phyloP scores from a whole-genome alignment of 2,329 filamentous ascomycete species.

The Botryotinia globosa region DNA sequence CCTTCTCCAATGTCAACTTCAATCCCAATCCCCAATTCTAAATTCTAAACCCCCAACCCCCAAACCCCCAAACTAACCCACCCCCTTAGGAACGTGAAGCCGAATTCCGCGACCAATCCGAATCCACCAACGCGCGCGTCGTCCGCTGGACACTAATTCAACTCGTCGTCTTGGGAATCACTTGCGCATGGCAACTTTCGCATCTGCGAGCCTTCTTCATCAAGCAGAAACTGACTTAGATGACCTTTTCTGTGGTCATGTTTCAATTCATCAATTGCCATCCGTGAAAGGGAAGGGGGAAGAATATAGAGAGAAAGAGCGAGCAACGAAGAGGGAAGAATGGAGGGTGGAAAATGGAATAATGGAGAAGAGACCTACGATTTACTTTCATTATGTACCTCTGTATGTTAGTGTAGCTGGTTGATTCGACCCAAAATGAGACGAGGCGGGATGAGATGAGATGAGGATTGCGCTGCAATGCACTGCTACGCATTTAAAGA shows the following conservation, averaged over 20 bases:
- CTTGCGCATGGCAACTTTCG: slow-evolving; percentile 95
- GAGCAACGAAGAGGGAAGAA: background rate
- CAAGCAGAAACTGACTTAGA: slow-evolving; percentile 97
- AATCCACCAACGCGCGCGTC: slow-evolving; percentile 86
- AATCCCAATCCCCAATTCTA: background rate
- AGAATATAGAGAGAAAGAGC: background rate
- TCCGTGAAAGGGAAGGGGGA: background rate
- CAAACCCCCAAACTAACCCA: background rate
- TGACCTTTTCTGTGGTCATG: background rate
- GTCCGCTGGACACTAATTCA: slow-evolving; percentile 94
- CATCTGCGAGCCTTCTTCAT: slow-evolving; percentile 98
- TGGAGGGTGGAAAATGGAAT: slow-evolving; percentile 1
- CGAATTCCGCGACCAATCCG: slow-evolving; percentile 97
- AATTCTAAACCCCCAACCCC: no score
- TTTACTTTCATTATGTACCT: background rate
- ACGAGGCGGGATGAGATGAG: background rate
- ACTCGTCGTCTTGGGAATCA: slow-evolving; percentile 75
- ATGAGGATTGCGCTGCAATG: background rate
- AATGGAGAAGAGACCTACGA: background rate
- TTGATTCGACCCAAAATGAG: background rate
- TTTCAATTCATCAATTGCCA: background rate
- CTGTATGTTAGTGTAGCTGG: background rate
- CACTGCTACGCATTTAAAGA: slow-evolving; percentile 14
- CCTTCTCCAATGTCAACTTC: background rate
- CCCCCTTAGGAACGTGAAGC: slow-evolving; percentile 80